Evolutionary conservation across 164 flowering plant genomes (phyloP).

Genomic region (Annona squamosa): DNA sequence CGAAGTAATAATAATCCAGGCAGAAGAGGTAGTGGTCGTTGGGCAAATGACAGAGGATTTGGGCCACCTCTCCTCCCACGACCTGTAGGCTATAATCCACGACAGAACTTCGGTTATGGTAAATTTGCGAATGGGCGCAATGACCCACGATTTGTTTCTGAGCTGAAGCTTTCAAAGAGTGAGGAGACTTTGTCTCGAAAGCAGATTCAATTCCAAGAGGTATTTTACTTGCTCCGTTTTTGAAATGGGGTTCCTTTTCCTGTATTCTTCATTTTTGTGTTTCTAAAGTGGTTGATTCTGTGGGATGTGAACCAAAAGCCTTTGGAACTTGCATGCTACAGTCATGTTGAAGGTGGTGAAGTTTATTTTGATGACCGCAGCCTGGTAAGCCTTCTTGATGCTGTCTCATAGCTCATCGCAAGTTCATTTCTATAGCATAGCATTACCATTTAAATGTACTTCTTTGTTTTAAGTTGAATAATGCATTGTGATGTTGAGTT

Average conservation of each 20-base stretch:
- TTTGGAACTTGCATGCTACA: slow-evolving; percentile 83
- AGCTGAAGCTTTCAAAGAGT: slow-evolving; percentile 76
- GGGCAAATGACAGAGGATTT: slow-evolving; percentile 76
- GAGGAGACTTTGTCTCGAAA: slow-evolving; percentile 92
- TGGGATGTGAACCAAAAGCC: slow-evolving; percentile 45
- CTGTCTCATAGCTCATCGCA: not conserved
- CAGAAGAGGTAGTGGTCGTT: slow-evolving; percentile 81
- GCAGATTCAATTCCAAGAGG: slow-evolving; percentile 74
- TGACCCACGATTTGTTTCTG: slow-evolving; percentile 89
- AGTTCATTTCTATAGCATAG: not conserved
- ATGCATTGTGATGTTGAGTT: not conserved
- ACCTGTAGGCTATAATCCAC: slow-evolving; percentile 68
- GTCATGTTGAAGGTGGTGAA: slow-evolving; percentile 82
- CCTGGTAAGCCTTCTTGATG: slow-evolving; percentile 47
- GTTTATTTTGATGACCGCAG: slow-evolving; percentile 87
- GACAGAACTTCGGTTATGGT: slow-evolving; percentile 56
- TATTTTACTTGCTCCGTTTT: slow-evolving; percentile 16
- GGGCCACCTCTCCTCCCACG: slow-evolving; percentile 72
- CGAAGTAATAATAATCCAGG: slow-evolving; percentile 41
- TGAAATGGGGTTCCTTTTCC: not conserved
- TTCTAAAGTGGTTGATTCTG: not conserved
- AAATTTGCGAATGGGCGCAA: slow-evolving; percentile 46
- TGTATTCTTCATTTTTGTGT: not conserved
- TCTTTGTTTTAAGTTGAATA: not conserved
- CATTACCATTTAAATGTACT: not conserved